phyloP scores from a whole-genome alignment of 202 grass and related monocot genomes.

The Brachypodium distachyon region DNA sequence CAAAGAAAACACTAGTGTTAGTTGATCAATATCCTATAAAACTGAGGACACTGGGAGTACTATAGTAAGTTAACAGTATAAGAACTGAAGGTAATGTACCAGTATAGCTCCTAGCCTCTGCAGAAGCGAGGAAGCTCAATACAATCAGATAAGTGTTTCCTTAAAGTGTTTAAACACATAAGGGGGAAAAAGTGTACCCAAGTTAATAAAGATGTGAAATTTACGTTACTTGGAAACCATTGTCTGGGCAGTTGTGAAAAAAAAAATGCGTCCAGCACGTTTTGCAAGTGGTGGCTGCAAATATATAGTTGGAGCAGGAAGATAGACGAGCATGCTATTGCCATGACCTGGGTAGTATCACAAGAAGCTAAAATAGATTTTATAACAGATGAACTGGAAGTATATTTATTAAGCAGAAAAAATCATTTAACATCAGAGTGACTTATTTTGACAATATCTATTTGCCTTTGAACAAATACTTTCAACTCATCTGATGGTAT shows the following conservation, averaged over 20 bases:
- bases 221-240: constrained; percentile 82
- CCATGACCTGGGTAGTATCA: constrained; percentile 61
- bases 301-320: constrained; percentile 85
- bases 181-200: neutral
- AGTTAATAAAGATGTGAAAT: neutral
- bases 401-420: neutral
- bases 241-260: constrained; percentile 79
- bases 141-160: constrained; percentile 46
- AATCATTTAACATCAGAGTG: neutral
- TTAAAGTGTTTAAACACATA: neutral
- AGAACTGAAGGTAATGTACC: constrained; percentile 34
- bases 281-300: constrained; percentile 56
- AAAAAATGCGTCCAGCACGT: constrained; percentile 63
- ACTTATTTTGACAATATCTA: too few species aligned
- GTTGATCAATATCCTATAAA: neutral
- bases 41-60: neutral
- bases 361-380: neutral
- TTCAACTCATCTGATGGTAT: too few species aligned
- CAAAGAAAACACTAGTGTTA: constrained; percentile 8
- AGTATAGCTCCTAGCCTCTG: constrained; percentile 89
- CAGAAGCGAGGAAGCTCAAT: constrained; percentile 65
- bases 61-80: neutral
- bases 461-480: too few species aligned
- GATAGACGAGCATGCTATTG: constrained; percentile 95
- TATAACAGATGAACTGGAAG: neutral